Evolutionary conservation across 1,284 basidiomycete species (phyloP).

Genomic region (Marasmius fiardii): DNA sequence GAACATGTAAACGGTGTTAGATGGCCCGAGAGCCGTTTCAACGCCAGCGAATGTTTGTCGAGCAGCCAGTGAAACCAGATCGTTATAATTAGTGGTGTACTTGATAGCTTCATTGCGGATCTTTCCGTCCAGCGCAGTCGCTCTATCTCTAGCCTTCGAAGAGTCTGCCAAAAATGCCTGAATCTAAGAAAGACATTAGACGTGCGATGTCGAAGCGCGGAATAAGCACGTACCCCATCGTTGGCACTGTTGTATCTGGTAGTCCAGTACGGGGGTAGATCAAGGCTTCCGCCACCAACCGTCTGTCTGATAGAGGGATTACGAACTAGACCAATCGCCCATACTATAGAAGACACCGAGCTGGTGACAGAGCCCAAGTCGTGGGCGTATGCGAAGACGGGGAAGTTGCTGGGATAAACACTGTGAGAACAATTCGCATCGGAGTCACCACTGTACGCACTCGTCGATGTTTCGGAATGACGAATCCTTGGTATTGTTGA

Average conservation of each 20-base stretch:
- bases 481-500: neutral
- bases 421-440: neutral
- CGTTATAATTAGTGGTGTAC: neutral
- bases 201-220: no score
- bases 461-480: neutral
- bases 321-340: neutral
- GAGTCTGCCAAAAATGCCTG: neutral
- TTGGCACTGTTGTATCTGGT: neutral
- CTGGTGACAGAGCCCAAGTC: neutral
- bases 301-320: neutral
- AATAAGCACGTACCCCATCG: neutral
- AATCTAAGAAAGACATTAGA: neutral
- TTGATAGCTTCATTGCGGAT: neutral
- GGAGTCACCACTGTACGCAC: neutral
- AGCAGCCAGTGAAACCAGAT: neutral
- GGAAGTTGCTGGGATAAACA: neutral
- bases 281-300: neutral
- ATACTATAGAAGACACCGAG: neutral
- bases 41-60: neutral
- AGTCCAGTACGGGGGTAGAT: neutral
- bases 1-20: slow-evolving; percentile 26
- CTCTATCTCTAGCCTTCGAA: neutral
- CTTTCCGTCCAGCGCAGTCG: neutral
- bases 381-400: neutral
- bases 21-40: neutral